Percentiles rank a stretch among this genome's conserved stretches.
Evolutionary conservation across 306 rosid genomes (phyloP).

Genomic region (Ochetophila trinervis): DNA sequence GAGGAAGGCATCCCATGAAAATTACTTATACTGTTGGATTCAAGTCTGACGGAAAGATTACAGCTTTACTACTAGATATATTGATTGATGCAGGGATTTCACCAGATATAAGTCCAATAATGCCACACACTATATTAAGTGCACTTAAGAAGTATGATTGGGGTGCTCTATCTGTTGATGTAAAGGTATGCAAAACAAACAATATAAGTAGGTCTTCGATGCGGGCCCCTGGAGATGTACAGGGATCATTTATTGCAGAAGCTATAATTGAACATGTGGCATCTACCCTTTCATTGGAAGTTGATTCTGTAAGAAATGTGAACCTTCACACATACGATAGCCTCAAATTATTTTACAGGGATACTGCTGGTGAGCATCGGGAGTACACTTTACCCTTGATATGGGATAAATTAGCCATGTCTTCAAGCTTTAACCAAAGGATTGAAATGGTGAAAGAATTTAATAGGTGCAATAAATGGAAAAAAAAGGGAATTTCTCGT

Average conservation of each 20-base stretch:
- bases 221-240: slow-evolving; percentile 90
- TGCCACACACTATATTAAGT: slow-evolving; percentile 47
- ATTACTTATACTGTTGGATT: slow-evolving; percentile 81
- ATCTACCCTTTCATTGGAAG: slow-evolving; percentile 63
- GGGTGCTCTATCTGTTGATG: slow-evolving; percentile 78
- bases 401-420: slow-evolving; percentile 61
- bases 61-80: slow-evolving; percentile 68
- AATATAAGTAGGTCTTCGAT: slow-evolving; percentile 78
- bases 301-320: slow-evolving; percentile 61
- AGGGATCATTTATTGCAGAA: slow-evolving; percentile 92
- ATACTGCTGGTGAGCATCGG: slow-evolving; percentile 49
- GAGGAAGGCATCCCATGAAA: slow-evolving; percentile 98
- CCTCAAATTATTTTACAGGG: slow-evolving; percentile 51
- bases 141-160: slow-evolving; percentile 81
- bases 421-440: slow-evolving; percentile 58
- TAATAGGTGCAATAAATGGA: slow-evolving; percentile 68
- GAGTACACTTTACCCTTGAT: slow-evolving; percentile 83
- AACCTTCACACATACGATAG: slow-evolving; percentile 73
- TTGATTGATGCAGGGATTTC: slow-evolving; percentile 75
- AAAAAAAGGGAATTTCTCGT: slow-evolving; percentile 77
- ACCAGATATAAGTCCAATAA: slow-evolving; percentile 52
- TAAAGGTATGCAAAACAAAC: slow-evolving; percentile 88
- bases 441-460: slow-evolving; percentile 51
- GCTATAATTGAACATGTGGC: slow-evolving; percentile 83
- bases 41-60: slow-evolving; percentile 78